Evolutionary conservation across 148 eudicot species (phyloP), one percentile per base, ranked within the genome.

Genomic region (Dianthus caryophyllus): DNA sequence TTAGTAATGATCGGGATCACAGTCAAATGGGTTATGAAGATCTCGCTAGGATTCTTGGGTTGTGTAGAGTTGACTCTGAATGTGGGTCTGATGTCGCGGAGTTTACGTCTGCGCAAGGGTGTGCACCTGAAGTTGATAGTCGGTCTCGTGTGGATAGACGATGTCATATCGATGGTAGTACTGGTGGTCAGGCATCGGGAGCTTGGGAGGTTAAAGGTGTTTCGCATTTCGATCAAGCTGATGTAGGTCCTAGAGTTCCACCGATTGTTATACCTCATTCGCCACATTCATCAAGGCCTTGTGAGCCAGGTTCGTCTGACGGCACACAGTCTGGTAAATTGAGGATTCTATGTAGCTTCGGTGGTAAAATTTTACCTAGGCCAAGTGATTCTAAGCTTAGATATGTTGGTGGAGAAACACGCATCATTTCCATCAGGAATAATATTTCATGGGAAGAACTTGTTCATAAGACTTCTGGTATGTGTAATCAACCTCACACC

Each of bases 321-420:
- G 74, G 83, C 64, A 75, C 87, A 24, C 89, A 81, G 78, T 67
- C 85, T 60, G 88, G 79, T 6, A 93, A 85, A 71, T 70, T 93
- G 80, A 89, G 93, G 77, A 76, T 93, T 65, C 95, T 93, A 26
- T 93, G 96, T 75, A 89, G 98, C 72, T 89, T 87, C 79, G 96
- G 91, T 64, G 98, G 98, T 51, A 87, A 76, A 80, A 84, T 93
- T 73, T 84, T 93, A 87, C 96, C 90, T 25, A 82, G 98, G 52
- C 98, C 96, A 39, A 73, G 89, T 84, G 98, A 93, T 81, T 91
- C 84, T 27, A 89, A 87, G 65, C 91, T 93, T 63, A 84, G 98
- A 79, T 93, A 93, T 74, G 94, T 87, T 43, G 98, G 98, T 20
- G 98, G 98, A 69, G 96, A 92, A 25, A 92, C 98, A 7, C 96